These are phyloP conservation scores for Aspergillus sp. DNA, from an alignment of 2,329 filamentous ascomycete genomes.

Conservation along the genomic window DNA sequence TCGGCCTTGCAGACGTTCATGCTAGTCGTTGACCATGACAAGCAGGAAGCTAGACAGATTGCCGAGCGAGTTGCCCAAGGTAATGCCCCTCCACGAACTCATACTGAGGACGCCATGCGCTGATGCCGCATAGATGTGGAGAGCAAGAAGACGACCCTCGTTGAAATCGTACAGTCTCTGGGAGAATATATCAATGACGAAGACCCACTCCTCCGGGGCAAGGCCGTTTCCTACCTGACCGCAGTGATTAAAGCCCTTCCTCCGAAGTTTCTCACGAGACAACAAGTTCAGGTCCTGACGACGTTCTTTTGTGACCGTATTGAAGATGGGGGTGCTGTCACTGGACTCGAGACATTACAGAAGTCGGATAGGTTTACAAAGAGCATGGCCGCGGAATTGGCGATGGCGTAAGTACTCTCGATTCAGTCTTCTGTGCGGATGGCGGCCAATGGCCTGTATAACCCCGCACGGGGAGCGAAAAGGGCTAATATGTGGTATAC, in stretches of 20 bases:
- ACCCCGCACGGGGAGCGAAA: not conserved
- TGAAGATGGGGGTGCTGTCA: conserved; percentile 61
- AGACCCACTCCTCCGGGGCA: conserved; percentile 59
- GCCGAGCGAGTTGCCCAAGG: conserved; percentile 46
- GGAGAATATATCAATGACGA: conserved; percentile 68
- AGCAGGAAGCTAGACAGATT: conserved; percentile 46
- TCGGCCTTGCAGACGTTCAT: conserved; percentile 51
- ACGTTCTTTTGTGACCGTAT: conserved; percentile 66
- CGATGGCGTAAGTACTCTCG: conserved; percentile 49
- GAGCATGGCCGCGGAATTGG: conserved; percentile 54
- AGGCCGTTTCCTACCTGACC: conserved; percentile 51
- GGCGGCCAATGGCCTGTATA: not conserved
- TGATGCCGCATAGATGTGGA: conserved; percentile 52
- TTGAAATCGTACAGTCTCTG: conserved; percentile 63
- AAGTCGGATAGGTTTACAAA: conserved; percentile 60
- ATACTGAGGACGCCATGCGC: conserved; percentile 15
- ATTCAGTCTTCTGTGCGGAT: not conserved
- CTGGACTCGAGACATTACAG: conserved; percentile 60
- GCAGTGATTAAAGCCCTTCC: conserved; percentile 49
- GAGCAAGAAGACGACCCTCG: conserved; percentile 59
- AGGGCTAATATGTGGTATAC: conserved; percentile 18
- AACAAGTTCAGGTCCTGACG: conserved; percentile 62
- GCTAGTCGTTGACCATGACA: conserved; percentile 48
- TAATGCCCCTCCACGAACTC: conserved; percentile 23
- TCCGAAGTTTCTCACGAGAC: conserved; percentile 57